Evolutionary conservation across 257 asterid genomes (phyloP), one percentile per base, ranked within the genome.

Genomic region (Thymus mandschuricus): DNA sequence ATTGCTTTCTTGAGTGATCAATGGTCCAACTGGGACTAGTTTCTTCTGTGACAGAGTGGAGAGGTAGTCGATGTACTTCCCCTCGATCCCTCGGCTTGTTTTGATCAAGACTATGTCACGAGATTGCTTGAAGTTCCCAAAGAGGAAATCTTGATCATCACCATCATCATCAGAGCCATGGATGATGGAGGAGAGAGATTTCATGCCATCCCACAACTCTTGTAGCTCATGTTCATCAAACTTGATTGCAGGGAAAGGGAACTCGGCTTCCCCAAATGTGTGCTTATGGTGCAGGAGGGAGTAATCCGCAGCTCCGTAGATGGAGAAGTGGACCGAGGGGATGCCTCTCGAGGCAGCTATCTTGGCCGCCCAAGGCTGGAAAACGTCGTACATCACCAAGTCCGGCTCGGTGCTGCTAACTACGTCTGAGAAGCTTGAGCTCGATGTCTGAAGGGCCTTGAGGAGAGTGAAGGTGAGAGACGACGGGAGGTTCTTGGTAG

Each of bases 281-380:
- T 33, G 61, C 46, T 59, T 63, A 56, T 81, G 84, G 72, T 78
- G 70, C 60, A 63, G 3, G 3, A 55, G 69, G 3, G 82, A 76
- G 0, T 51, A 11, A 0, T 61, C 34, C 0, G 67, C 43, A 0
- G 81, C 77, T 27, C 86, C 81, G 1, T 21, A 7, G 43, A 41
- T 50, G 3, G 81, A 27, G 21, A 78, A 84, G 34, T 70, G 59
- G 40, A 84, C 78, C 4, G 88, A 75, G 5, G 76, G 76, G 2
- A 81, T 74, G 4, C 75, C 73, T 8, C 62, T 71, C 41, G 70
- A 62, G n/a, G 78, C 41, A 56, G 84, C 84, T 8, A 77, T 31
- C 6, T 69, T 70, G 2, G 83, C 70, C 10, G 82, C 75, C 88
- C 86, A 76, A 2, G 86, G 81, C 50, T 81, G 84, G 30, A 76